Percentiles rank a stretch among this genome's conserved stretches.
Conservation (phyloP, 805 yeast species). For the Ogataea paraovalis region DNA sequence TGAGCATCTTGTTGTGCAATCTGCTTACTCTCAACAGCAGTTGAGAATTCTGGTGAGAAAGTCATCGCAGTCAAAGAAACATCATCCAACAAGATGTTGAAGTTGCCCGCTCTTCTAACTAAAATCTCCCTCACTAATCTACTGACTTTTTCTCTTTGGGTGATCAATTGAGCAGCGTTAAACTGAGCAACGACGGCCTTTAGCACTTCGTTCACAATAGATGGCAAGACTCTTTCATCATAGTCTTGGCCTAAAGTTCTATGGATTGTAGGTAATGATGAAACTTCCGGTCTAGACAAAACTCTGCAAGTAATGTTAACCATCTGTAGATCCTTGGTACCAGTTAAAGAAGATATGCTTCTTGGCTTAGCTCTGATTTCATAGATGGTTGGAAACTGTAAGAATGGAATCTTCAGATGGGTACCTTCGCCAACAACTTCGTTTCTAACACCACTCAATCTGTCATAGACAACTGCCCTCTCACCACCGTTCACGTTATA, state of each 20-base stretch:
- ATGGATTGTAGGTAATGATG: constrained; percentile 75
- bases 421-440: constrained; percentile 90
- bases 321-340: constrained; percentile 98
- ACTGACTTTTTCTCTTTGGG: constrained; percentile 97
- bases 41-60: constrained; percentile 94
- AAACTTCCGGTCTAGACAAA: constrained; percentile 79
- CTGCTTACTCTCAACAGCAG: constrained; percentile 97
- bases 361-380: constrained; percentile 98
- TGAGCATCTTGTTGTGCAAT: constrained; percentile 99
- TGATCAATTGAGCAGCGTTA: constrained; percentile 95
- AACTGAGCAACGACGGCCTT: constrained; percentile 97
- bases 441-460: constrained; percentile 80
- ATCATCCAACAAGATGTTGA: constrained; percentile 86
- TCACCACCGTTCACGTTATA: constrained; percentile 98
- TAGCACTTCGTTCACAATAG: constrained; percentile 96
- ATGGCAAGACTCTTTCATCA: constrained; percentile 95
- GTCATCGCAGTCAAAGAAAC: constrained; percentile 97
- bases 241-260: constrained; percentile 93
- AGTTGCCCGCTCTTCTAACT: constrained; percentile 85
- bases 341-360: constrained; percentile 92
- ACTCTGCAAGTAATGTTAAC: constrained; percentile 99
- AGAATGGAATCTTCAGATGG: constrained; percentile 89
- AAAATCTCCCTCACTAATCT: constrained; percentile 86
- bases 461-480: constrained; percentile 89
- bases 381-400: constrained; percentile 86